These are phyloP conservation scores for Diaporthe sp. DNA, from an alignment of 2,329 filamentous ascomycete species.

Conservation along the genomic window DNA sequence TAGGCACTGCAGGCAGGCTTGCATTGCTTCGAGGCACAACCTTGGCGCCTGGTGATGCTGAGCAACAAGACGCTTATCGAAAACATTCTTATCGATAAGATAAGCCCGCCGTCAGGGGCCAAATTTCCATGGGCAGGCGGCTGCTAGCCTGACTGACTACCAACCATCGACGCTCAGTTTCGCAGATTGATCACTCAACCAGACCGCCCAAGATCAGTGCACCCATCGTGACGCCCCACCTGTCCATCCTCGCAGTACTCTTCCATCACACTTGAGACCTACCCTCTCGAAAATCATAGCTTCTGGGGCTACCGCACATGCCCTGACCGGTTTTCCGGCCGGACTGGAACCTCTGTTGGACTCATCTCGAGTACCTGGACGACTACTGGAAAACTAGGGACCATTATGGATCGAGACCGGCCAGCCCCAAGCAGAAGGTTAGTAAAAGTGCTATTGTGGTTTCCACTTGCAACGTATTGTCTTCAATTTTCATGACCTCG, in stretches of 20 bases:
- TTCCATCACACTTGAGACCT: neutral
- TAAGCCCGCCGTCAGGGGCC: slow-evolving; percentile 2
- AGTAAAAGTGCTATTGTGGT: slow-evolving; percentile 24
- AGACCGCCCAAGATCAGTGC: neutral
- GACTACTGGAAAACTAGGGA: neutral
- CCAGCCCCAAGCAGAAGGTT: slow-evolving; percentile 41
- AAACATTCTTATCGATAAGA: slow-evolving; percentile 30
- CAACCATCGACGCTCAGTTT: slow-evolving; percentile 11
- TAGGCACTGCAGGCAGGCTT: no score
- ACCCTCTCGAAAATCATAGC: neutral
- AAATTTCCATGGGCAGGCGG: slow-evolving; percentile 33
- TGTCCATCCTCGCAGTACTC: neutral
- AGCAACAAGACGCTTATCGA: neutral
- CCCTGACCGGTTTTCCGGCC: neutral
- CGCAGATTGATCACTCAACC: neutral
- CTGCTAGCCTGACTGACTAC: slow-evolving; percentile 14
- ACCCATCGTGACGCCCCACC: slow-evolving; percentile 14
- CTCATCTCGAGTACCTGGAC: slow-evolving; percentile 7
- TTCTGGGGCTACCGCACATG: neutral
- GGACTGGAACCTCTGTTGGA: neutral
- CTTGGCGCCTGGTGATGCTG: neutral
- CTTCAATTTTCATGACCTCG: neutral
- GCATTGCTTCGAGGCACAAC: neutral
- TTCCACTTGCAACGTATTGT: neutral
- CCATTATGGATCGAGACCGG: slow-evolving; percentile 39